Conservation (phyloP, 306 rosid species). For the Vigna angularis region DNA sequence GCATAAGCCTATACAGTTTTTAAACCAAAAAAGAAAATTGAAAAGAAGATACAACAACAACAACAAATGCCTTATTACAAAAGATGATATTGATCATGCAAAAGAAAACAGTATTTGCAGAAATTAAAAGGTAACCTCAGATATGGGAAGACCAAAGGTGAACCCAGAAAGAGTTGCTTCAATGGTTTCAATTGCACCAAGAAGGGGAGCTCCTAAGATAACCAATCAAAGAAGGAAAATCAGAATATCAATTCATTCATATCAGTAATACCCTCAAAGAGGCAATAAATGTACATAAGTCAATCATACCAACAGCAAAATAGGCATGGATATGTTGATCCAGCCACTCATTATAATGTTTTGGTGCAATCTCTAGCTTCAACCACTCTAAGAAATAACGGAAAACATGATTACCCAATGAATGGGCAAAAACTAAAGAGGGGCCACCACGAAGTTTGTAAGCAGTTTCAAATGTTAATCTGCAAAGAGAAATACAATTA, state of each 20-base stretch:
- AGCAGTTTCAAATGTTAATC: constrained; percentile 95
- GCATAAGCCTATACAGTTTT: constrained; percentile 36
- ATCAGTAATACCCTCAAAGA: constrained; percentile 35
- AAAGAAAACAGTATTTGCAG: constrained; percentile 34
- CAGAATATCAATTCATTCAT: constrained; percentile 35
- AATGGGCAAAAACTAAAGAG: constrained; percentile 95
- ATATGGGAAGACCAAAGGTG: constrained; percentile 89
- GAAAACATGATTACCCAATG: constrained; percentile 87
- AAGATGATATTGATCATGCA: background rate
- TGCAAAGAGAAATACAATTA: constrained; percentile 50
- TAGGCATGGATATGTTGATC: constrained; percentile 96
- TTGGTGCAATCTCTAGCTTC: constrained; percentile 96
- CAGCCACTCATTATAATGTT: constrained; percentile 81
- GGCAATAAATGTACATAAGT: constrained; percentile 31
- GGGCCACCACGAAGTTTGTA: constrained; percentile 96
- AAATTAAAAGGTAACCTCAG: constrained; percentile 75
- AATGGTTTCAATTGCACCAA: constrained; percentile 85
- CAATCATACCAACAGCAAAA: constrained; percentile 90
- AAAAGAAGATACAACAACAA: constrained; percentile 1
- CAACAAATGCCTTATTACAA: background rate
- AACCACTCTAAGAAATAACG: constrained; percentile 99
- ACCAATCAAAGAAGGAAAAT: constrained; percentile 44
- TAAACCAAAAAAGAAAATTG: constrained; percentile 2
- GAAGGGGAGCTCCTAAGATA: constrained; percentile 84
- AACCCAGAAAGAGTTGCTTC: constrained; percentile 93